A percentile compares a stretch with the other conserved stretches of the same genome.
Evolutionary conservation across 768 basidiomycete species (phyloP).

Genomic region (Trametes meyenii): DNA sequence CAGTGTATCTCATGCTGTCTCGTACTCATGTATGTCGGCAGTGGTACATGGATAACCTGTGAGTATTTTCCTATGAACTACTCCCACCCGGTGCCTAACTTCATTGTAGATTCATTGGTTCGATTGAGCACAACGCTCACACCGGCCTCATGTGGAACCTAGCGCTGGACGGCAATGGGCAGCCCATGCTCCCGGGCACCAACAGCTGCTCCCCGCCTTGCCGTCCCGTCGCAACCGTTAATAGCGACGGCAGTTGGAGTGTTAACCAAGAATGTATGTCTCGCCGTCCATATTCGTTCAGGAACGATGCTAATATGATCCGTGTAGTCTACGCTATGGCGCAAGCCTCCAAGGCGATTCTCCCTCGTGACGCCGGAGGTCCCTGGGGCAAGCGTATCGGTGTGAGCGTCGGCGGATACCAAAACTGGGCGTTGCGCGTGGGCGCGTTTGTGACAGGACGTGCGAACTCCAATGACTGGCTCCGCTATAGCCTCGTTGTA

Average conservation of each 20-base stretch:
- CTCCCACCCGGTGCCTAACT: slow-evolving; percentile 26
- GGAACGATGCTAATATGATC: background rate
- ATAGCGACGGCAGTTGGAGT: slow-evolving; percentile 61
- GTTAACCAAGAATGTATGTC: slow-evolving; percentile 74
- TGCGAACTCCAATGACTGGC: slow-evolving; percentile 54
- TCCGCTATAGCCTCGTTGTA: slow-evolving; percentile 71
- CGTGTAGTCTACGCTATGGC: slow-evolving; percentile 67
- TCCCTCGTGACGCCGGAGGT: slow-evolving; percentile 68
- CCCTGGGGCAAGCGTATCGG: slow-evolving; percentile 72
- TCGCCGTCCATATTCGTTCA: background rate
- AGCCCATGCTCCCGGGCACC: slow-evolving; percentile 67
- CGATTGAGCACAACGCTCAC: slow-evolving; percentile 43
- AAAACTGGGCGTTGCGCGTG: slow-evolving; percentile 63
- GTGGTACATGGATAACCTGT: slow-evolving; percentile 77
- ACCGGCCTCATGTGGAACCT: slow-evolving; percentile 77
- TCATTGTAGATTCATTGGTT: slow-evolving; percentile 43
- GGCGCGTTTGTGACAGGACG: slow-evolving; percentile 67
- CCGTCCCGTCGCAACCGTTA: slow-evolving; percentile 66
- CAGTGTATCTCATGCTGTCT: too few species aligned
- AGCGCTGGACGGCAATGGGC: slow-evolving; percentile 61
- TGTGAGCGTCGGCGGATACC: slow-evolving; percentile 57
- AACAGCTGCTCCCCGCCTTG: slow-evolving; percentile 68
- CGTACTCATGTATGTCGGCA: slow-evolving; percentile 24
- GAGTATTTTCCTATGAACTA: slow-evolving; percentile 23
- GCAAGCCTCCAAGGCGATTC: slow-evolving; percentile 71